phyloP scores from a whole-genome alignment of 1,139 yeast genomes.

The Saccharomyces hybrid region DNA sequence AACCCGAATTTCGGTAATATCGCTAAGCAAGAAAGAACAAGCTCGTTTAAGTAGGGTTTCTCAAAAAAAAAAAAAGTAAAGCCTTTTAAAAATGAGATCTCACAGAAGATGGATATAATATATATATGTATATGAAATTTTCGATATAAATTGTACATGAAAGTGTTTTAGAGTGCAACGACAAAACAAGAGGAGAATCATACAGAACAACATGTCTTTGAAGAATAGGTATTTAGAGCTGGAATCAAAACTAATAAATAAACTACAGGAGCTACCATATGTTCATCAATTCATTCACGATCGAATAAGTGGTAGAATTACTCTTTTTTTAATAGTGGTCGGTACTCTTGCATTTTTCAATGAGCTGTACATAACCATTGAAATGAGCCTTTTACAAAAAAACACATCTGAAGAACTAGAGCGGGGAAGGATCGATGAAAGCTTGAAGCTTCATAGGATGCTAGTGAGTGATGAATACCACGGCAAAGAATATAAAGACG shows the following conservation, averaged over 20 bases:
- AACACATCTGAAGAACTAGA: slow-evolving; percentile 30
- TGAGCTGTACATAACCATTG: slow-evolving; percentile 30
- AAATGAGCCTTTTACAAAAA: slow-evolving; percentile 30
- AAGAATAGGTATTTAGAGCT: slow-evolving; percentile 14
- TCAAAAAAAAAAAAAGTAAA: not conserved
- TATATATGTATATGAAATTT: too few relatives aligned
- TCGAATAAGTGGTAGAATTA: slow-evolving; percentile 30
- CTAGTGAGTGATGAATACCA: slow-evolving; percentile 31
- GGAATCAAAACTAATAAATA: slow-evolving; percentile 17
- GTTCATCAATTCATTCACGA: slow-evolving; percentile 27
- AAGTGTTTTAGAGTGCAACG: not conserved
- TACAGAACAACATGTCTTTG: not conserved
- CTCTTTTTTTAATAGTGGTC: slow-evolving; percentile 26
- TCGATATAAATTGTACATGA: not conserved
- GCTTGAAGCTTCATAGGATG: slow-evolving; percentile 24
- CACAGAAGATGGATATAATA: too few relatives aligned
- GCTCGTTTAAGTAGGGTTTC: slow-evolving; percentile 1
- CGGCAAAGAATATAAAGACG: slow-evolving; percentile 28
- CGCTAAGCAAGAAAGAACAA: not conserved
- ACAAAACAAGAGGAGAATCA: too few relatives aligned
- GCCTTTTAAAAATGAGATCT: not conserved
- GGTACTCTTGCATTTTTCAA: slow-evolving; percentile 31
- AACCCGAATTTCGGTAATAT: not conserved
- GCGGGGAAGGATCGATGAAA: slow-evolving; percentile 26
- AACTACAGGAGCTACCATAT: slow-evolving; percentile 19